Conservation (phyloP, 192 early-diverging fungal genomes). For the Linnemannia zychae region DNA sequence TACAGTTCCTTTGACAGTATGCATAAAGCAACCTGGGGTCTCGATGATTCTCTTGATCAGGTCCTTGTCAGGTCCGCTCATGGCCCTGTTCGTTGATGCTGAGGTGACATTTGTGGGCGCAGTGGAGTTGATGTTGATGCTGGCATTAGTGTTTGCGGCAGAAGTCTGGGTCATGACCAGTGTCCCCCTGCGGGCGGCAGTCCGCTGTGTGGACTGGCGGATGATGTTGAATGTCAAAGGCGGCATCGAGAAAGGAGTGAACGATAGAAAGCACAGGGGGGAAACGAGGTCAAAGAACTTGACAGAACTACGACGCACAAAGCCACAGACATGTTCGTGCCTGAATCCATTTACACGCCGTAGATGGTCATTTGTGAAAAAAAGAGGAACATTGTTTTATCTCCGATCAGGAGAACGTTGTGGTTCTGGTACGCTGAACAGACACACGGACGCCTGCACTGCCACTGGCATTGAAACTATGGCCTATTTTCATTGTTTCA, state of each 20-base stretch:
- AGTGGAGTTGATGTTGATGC: not conserved
- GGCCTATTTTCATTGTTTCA: too few species aligned
- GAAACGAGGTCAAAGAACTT: too few species aligned
- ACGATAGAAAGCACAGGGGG: too few species aligned
- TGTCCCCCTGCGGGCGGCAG: conserved; percentile 41
- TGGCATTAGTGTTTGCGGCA: not conserved
- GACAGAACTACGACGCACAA: too few species aligned
- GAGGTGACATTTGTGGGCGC: not conserved
- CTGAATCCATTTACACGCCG: too few species aligned
- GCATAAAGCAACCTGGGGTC: conserved; percentile 68
- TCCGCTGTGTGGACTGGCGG: conserved; percentile 48
- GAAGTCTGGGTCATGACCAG: conserved; percentile 27
- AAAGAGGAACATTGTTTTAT: too few species aligned
- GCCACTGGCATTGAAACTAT: too few species aligned
- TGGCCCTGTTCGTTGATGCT: not conserved
- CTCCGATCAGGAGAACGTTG: too few species aligned
- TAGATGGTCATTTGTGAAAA: too few species aligned
- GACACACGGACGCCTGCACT: too few species aligned
- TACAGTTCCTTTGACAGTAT: conserved; percentile 66
- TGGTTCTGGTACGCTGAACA: too few species aligned
- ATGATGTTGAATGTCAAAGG: conserved; percentile 55
- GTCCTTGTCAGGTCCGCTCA: not conserved
- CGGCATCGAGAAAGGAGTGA: conserved; percentile 19
- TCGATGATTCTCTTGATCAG: conserved; percentile 36
- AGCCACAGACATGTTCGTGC: too few species aligned